Evolutionary conservation across 176 grass and related monocot species (phyloP).

Genomic region (Areca catechu): DNA sequence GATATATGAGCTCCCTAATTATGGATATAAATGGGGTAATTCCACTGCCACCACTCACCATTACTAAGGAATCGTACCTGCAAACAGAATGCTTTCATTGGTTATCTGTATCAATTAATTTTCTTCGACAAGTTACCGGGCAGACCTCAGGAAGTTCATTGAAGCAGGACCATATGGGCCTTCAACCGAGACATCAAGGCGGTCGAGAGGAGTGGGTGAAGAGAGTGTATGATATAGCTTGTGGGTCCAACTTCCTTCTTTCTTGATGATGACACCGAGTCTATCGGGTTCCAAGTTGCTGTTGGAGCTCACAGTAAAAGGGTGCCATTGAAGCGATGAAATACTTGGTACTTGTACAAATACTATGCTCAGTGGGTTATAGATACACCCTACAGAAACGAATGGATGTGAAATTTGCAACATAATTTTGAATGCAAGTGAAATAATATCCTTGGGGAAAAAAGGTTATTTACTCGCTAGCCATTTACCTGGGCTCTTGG

Average conservation of each 20-base stretch:
- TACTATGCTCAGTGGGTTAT: constrained; percentile 38
- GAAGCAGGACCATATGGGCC: constrained; percentile 40
- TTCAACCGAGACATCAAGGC: constrained; percentile 41
- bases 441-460: not conserved
- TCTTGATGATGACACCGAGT: constrained; percentile 48
- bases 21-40: constrained; percentile 58
- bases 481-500: constrained; percentile 29
- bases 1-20: constrained; percentile 36
- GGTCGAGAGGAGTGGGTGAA: constrained; percentile 1
- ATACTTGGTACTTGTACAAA: constrained; percentile 52
- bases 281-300: constrained; percentile 39
- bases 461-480: not conserved
- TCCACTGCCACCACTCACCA: constrained; percentile 54
- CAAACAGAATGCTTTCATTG: not conserved
- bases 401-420: too few relatives aligned
- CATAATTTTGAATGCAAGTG: not conserved
- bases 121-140: too few relatives aligned
- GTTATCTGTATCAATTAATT: too few relatives aligned
- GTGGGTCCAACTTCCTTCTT: constrained; percentile 44
- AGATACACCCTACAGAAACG: constrained; percentile 18
- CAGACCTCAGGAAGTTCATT: constrained; percentile 32
- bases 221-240: constrained; percentile 26
- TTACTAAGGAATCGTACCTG: constrained; percentile 39
- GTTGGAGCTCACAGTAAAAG: constrained; percentile 47
- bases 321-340: constrained; percentile 52